phyloP scores from a whole-genome alignment of 2,329 filamentous ascomycete species.

The Knoxdaviesia proteae region DNA sequence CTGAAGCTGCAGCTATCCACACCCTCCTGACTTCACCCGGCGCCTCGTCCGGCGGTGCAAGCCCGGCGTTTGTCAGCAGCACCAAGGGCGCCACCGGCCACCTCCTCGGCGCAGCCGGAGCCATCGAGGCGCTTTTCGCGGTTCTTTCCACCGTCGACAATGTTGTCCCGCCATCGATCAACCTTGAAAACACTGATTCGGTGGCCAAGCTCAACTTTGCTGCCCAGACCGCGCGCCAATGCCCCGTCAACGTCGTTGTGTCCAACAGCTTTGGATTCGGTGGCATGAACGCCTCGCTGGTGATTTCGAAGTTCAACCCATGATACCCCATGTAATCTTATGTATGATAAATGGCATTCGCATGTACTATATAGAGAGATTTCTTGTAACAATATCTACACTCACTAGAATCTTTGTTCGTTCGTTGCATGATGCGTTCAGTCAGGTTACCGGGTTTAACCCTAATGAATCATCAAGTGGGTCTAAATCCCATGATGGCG shows the following conservation, averaged over 20 bases:
- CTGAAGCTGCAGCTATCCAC: constrained; percentile 71
- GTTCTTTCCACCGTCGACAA: constrained; percentile 64
- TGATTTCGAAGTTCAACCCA: constrained; percentile 32
- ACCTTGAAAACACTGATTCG: constrained; percentile 46
- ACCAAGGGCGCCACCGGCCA: constrained; percentile 90
- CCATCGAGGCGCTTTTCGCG: constrained; percentile 73
- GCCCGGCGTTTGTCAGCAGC: constrained; percentile 42
- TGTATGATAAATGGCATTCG: background rate
- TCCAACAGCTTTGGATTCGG: constrained; percentile 98
- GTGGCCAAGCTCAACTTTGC: constrained; percentile 74
- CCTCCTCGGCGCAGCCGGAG: constrained; percentile 75
- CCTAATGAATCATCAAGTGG: no score
- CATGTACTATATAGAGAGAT: background rate
- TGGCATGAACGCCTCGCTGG: constrained; percentile 80
- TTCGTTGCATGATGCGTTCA: no score
- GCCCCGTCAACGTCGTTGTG: constrained; percentile 47
- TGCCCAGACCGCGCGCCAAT: constrained; percentile 46
- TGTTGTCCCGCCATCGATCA: constrained; percentile 66
- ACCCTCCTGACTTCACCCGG: constrained; percentile 40
- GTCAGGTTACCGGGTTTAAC: no score
- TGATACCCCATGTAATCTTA: background rate
- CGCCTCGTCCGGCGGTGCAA: background rate
- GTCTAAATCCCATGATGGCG: no score
- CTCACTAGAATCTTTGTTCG: no score
- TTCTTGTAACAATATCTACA: background rate